phyloP scores from a whole-genome alignment of 2,329 filamentous ascomycete genomes.

The Aspergillus costaricaensis region DNA sequence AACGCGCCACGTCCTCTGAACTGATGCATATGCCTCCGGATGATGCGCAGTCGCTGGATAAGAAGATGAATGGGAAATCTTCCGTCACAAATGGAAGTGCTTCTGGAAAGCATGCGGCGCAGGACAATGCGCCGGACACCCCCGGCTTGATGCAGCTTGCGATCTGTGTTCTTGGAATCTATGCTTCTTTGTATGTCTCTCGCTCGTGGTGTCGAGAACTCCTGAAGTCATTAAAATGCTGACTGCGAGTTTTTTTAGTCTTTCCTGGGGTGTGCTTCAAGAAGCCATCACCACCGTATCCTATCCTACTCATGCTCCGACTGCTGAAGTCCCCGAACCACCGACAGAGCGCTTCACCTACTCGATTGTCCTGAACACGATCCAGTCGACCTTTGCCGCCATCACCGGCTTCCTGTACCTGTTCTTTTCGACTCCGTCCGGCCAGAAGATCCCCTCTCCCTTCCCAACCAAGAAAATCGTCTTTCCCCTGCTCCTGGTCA shows the following conservation, averaged over 20 bases:
- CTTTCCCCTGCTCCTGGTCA: conserved; percentile 77
- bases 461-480: conserved; percentile 78
- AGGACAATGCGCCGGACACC: conserved; percentile 33
- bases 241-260: conserved; percentile 50
- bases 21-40: conserved; percentile 52
- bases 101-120: conserved; percentile 23
- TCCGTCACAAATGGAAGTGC: conserved; percentile 22
- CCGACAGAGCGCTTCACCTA: conserved; percentile 78
- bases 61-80: conserved; percentile 34
- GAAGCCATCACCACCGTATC: conserved; percentile 94
- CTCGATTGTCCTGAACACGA: conserved; percentile 92
- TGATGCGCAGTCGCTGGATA: conserved; percentile 28
- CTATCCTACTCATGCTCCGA: conserved; percentile 65
- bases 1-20: conserved; percentile 68
- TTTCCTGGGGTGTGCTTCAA: conserved; percentile 95
- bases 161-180: conserved; percentile 91
- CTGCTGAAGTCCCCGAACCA: conserved; percentile 42
- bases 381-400: conserved; percentile 88
- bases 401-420: conserved; percentile 82
- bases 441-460: conserved; percentile 53
- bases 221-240: background rate
- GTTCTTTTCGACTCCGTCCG: conserved; percentile 61
- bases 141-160: conserved; percentile 73
- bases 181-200: conserved; percentile 79
- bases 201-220: background rate